Evolutionary conservation across 345 rosid species (phyloP), one percentile per base, ranked within the genome.

Genomic region (Gossypium stocksii): DNA sequence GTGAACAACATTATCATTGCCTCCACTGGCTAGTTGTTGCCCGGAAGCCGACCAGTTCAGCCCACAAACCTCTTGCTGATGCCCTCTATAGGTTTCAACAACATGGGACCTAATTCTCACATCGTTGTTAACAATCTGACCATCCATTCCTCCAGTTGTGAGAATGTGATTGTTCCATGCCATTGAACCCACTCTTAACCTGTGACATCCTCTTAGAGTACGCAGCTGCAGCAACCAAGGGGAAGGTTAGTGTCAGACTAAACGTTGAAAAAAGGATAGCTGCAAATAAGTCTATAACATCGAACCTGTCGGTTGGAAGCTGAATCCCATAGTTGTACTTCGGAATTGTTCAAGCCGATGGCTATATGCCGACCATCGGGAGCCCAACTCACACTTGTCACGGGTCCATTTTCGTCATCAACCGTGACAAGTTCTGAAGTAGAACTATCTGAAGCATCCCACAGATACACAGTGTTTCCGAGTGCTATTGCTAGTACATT

Each of bases 361-460:
- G 87, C 92, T 22, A 88, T 74, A 29, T 73, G 74, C 3, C 71
- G 75, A 6, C 88, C 90, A 74, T 85, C 85, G 1, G 85, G 90
- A 43, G 90, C 85, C 90, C 88, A 87, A 64, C 59, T 82, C 13
- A 88, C 84, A 44, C 89, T 89, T 3, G 90, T 87, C 7, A 89
- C 79, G 0, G 87, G 90, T 19, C 86, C 86, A 9, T 48, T 34
- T 70, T 85, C 87, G 6, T 83, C 83, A 20, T 82, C 79, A 51
- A 85, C 9, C 0, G 88, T 85, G 74, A 83, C 87, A n/a, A 87
- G 85, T 77, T 89, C 89, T 0, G 88, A 83, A 12, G 80, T 82
- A 10, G 87, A 83, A 54, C 82, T 77, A 19, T 80, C 48, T 1
- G 88, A 78, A 59, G 90, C 87, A 79, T 89, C 81, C 87, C 88